A percentile compares a stretch with the other conserved stretches of the same genome.
Evolutionary conservation across 768 basidiomycete genomes (phyloP).

Genomic region (Pleurotus djamor): DNA sequence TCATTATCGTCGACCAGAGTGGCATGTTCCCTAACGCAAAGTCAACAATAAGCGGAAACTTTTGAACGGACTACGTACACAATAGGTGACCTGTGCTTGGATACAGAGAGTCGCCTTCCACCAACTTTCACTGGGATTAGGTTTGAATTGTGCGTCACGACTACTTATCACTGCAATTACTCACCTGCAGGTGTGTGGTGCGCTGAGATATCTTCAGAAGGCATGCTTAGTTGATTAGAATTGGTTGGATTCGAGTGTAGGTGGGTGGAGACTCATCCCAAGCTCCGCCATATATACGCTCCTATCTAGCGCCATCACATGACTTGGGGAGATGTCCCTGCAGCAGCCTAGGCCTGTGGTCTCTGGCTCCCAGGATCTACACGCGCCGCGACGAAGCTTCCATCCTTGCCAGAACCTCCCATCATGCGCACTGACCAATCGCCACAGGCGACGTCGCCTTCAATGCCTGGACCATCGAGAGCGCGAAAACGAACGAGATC

Average conservation of each 20-base stretch:
- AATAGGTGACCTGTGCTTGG: constrained; percentile 32
- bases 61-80: constrained; percentile 5
- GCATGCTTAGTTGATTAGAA: constrained; percentile 14
- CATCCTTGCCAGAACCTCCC: too few species aligned
- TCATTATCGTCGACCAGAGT: neutral
- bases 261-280: neutral
- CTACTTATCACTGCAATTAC: constrained; percentile 11
- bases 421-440: neutral
- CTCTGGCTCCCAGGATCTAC: too few species aligned
- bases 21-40: neutral
- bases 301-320: neutral
- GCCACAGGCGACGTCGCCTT: neutral
- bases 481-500: neutral
- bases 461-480: neutral
- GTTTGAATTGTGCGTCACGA: neutral
- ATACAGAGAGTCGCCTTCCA: constrained; percentile 48
- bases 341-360: too few species aligned
- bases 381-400: too few species aligned
- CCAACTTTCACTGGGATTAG: constrained; percentile 41
- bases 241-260: neutral
- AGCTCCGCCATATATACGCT: neutral
- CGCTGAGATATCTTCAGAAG: constrained; percentile 23
- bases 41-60: too few species aligned
- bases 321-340: neutral
- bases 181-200: constrained; percentile 50